Conservation (phyloP, 768 basidiomycete genomes). For the Termitomyces sp. region DNA sequence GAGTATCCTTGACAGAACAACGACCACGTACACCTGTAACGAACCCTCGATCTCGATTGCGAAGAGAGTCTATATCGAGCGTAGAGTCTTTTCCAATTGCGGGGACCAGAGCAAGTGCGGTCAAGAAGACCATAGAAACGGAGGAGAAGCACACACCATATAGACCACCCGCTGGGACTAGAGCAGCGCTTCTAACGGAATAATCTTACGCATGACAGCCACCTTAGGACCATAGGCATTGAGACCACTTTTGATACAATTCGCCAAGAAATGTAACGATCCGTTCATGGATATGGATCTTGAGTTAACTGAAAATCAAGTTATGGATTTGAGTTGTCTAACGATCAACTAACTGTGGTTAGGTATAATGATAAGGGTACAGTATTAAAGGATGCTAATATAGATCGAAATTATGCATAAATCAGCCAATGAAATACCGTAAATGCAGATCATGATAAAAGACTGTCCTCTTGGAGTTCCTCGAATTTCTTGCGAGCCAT, state of each 20-base stretch:
- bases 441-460: conserved; percentile 25
- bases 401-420: conserved; percentile 5
- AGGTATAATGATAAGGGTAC: conserved; percentile 2
- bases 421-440: neutral
- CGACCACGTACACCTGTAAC: conserved; percentile 3
- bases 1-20: neutral
- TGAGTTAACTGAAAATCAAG: neutral
- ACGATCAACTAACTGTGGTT: neutral
- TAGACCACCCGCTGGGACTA: conserved; percentile 27
- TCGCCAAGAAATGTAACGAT: neutral
- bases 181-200: conserved; percentile 4
- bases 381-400: conserved; percentile 2
- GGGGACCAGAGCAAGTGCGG: conserved; percentile 32
- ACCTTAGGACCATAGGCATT: neutral
- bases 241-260: neutral
- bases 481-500: conserved; percentile 86
- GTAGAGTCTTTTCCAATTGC: conserved; percentile 25
- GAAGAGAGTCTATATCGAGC: conserved; percentile 15
- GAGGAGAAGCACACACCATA: conserved; percentile 29
- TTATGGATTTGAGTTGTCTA: neutral
- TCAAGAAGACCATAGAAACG: conserved; percentile 24
- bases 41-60: neutral
- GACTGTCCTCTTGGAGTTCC: conserved; percentile 75
- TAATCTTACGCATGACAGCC: neutral
- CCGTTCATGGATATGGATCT: neutral